Conservation (phyloP, 306 rosid genomes). For the Rosa chinensis region DNA sequence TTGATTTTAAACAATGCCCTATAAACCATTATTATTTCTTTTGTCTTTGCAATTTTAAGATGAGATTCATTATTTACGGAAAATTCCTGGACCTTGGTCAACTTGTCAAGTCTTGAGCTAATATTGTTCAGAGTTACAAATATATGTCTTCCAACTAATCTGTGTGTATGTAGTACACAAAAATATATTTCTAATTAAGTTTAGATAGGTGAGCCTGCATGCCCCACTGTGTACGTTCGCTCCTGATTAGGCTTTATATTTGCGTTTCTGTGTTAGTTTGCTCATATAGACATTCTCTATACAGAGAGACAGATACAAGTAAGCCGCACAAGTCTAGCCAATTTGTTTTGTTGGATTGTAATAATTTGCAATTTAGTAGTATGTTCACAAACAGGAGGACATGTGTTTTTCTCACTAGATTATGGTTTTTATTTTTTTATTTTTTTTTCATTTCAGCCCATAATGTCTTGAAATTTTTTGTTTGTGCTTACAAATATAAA, state of each 20-base stretch:
- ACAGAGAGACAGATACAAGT: background rate
- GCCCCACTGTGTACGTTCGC: background rate
- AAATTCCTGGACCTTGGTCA: background rate
- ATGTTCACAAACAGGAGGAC: constrained; percentile 2
- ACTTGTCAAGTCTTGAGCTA: background rate
- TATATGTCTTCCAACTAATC: background rate
- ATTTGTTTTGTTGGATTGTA: background rate
- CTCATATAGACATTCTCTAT: background rate
- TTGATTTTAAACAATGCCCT: background rate
- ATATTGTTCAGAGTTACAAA: background rate
- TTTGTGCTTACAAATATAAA: background rate
- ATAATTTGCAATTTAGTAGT: background rate
- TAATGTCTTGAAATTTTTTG: background rate
- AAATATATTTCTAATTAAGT: background rate
- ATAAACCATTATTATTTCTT: background rate
- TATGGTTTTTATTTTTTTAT: background rate
- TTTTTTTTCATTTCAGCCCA: background rate
- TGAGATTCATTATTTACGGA: background rate
- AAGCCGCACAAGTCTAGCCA: background rate
- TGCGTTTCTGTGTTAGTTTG: background rate
- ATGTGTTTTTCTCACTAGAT: background rate
- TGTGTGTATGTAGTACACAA: background rate
- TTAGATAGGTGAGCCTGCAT: background rate
- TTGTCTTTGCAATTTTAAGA: background rate
- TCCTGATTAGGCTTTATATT: background rate